Evolutionary conservation across 352 stramenopile genomes (phyloP).

Genomic region (Phytophthora idaei): DNA sequence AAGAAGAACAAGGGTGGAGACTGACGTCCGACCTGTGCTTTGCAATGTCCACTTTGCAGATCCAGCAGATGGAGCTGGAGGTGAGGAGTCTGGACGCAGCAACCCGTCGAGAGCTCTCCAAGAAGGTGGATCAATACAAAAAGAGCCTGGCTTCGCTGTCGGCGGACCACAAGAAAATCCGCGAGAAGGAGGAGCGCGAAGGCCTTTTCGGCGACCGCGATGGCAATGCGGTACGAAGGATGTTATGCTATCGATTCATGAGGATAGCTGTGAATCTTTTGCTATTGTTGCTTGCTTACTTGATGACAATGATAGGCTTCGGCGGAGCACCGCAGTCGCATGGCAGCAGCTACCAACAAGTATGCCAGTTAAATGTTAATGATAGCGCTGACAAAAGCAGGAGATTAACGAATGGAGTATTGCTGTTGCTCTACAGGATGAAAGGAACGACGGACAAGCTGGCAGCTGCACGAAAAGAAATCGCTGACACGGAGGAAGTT

Average conservation of each 20-base stretch:
- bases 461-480: constrained; percentile 76
- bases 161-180: constrained; percentile 81
- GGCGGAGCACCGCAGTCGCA: constrained; percentile 71
- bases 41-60: constrained; percentile 39
- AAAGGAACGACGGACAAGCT: constrained; percentile 86
- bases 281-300: constrained; percentile 1
- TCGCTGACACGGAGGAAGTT: constrained; percentile 88
- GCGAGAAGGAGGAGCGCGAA: constrained; percentile 83
- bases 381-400: background rate
- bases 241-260: background rate
- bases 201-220: constrained; percentile 85
- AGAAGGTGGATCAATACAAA: constrained; percentile 91
- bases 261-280: constrained; percentile 1
- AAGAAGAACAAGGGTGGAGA: background rate
- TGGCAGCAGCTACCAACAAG: constrained; percentile 86
- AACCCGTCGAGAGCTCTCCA: constrained; percentile 84
- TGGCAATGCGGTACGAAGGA: constrained; percentile 53
- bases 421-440: constrained; percentile 52
- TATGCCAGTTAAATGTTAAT: constrained; percentile 25
- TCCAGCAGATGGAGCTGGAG: constrained; percentile 90
- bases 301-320: constrained; percentile 53
- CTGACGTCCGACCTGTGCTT: background rate
- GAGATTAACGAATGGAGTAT: background rate
- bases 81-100: constrained; percentile 81
- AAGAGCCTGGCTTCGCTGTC: constrained; percentile 86